Evolutionary conservation across 1,139 yeast species (phyloP).

Genomic region (Zhuliangozyma blackwelliae): DNA sequence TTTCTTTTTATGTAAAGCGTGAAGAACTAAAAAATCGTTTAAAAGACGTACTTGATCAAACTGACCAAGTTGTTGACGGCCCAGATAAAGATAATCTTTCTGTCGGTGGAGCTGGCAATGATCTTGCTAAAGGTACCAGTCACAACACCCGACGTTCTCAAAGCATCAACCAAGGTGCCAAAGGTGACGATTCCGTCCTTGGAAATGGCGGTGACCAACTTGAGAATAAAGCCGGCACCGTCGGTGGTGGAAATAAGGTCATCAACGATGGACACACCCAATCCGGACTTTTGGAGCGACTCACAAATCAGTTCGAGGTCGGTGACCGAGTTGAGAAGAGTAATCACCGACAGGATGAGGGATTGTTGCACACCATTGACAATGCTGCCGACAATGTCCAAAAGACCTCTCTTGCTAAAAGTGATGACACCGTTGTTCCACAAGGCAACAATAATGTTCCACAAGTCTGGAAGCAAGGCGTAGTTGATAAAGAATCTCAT

Average conservation of each 20-base stretch:
- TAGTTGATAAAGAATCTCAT: constrained; percentile 20
- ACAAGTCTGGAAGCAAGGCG: constrained; percentile 18
- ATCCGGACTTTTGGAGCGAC: constrained; percentile 27
- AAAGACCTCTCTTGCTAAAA: constrained; percentile 8
- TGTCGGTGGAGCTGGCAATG: constrained; percentile 8
- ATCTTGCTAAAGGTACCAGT: constrained; percentile 9
- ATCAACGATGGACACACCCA: constrained; percentile 22
- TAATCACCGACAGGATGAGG: constrained; percentile 8
- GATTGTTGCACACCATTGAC: constrained; percentile 8
- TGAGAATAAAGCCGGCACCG: constrained; percentile 18
- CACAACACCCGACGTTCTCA: constrained; percentile 9
- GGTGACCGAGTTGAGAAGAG: constrained; percentile 13
- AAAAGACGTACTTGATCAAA: constrained; percentile 8
- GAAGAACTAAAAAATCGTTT: constrained; percentile 1
- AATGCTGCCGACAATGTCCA: constrained; percentile 11
- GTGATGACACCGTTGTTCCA: constrained; percentile 12
- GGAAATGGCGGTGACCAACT: constrained; percentile 16
- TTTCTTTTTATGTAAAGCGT: neutral
- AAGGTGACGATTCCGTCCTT: constrained; percentile 17
- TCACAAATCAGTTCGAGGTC: constrained; percentile 19
- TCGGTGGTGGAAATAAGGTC: constrained; percentile 17
- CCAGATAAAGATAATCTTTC: constrained; percentile 13
- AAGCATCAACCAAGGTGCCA: constrained; percentile 7
- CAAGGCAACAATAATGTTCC: constrained; percentile 15
- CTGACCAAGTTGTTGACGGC: constrained; percentile 11